Evolutionary conservation across 2,329 filamentous ascomycete species (phyloP).

Genomic region (Beauveria sp.): DNA sequence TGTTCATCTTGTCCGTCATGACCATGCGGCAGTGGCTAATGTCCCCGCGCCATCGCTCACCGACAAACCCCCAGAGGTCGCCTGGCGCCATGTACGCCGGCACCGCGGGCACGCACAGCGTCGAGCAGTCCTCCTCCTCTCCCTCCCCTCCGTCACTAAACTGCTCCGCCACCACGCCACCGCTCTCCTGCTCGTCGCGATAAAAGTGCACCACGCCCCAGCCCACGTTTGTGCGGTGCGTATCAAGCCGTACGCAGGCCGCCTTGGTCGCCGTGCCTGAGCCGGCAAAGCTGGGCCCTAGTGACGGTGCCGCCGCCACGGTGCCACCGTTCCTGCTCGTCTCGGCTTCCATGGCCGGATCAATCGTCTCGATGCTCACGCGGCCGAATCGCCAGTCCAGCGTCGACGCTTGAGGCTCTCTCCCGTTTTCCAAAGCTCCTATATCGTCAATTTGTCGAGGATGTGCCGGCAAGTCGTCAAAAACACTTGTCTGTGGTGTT

Average conservation of each 20-base stretch:
- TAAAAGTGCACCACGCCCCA: constrained; percentile 96
- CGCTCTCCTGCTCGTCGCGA: constrained; percentile 70
- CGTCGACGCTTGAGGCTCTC: too few species aligned
- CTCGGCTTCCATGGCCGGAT: constrained; percentile 45
- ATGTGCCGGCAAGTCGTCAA: constrained; percentile 48
- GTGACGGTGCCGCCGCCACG: constrained; percentile 41
- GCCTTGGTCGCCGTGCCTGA: constrained; percentile 77
- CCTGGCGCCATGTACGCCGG: constrained; percentile 88
- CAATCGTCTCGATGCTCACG: constrained; percentile 74
- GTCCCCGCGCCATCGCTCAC: constrained; percentile 74
- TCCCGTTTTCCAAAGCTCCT: not conserved
- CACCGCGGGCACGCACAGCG: constrained; percentile 87
- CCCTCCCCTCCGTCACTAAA: constrained; percentile 14
- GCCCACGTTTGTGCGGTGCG: constrained; percentile 67
- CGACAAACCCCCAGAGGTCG: constrained; percentile 86
- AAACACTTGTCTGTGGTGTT: constrained; percentile 39
- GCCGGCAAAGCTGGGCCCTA: constrained; percentile 48
- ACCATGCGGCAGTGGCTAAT: constrained; percentile 95
- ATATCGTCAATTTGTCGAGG: constrained; percentile 18
- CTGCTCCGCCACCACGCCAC: constrained; percentile 36
- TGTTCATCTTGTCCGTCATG: constrained; percentile 77
- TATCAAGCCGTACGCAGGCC: constrained; percentile 62
- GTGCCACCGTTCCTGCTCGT: constrained; percentile 25
- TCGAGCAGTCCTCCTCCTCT: constrained; percentile 61
- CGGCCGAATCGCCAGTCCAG: constrained; percentile 73